Evolutionary conservation across 1,284 basidiomycete genomes (phyloP).

Genomic region (Ustilago nuda): DNA sequence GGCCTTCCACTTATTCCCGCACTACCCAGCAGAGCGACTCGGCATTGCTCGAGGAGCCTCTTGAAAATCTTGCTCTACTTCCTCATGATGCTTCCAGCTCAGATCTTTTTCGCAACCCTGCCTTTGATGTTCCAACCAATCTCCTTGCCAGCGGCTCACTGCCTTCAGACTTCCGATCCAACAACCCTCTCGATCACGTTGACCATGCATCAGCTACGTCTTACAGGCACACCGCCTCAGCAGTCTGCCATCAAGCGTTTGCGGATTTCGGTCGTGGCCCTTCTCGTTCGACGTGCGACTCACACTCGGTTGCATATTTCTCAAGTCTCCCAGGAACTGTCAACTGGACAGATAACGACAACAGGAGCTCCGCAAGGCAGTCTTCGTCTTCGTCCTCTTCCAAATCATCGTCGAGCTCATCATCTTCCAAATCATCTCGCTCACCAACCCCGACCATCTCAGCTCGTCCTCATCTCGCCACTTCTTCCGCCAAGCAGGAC

Average conservation of each 20-base stretch:
- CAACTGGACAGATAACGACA: slow-evolving; percentile 14
- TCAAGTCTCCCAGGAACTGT: neutral
- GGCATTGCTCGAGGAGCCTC: slow-evolving; percentile 6
- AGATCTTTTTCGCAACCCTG: neutral
- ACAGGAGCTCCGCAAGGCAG: slow-evolving; percentile 19
- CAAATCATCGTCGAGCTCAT: slow-evolving; percentile 27
- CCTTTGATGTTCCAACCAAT: slow-evolving; percentile 19
- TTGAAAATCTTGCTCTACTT: slow-evolving; percentile 10
- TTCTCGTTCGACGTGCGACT: neutral
- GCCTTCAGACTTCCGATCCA: neutral
- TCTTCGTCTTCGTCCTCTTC: slow-evolving; percentile 34
- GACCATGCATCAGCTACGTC: neutral
- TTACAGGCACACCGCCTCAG: neutral
- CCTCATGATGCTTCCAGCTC: slow-evolving; percentile 3
- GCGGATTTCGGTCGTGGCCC: neutral
- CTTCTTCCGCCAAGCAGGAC: slow-evolving; percentile 38
- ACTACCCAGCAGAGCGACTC: neutral
- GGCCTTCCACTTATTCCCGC: neutral
- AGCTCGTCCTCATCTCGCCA: slow-evolving; percentile 26
- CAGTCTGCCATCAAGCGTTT: neutral
- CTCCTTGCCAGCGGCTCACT: slow-evolving; percentile 11
- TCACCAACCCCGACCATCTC: slow-evolving; percentile 32
- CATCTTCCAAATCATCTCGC: slow-evolving; percentile 33
- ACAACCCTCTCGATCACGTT: neutral
- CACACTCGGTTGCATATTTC: neutral